Conservation (phyloP, 23 red algal genomes). For the Cyanidium caldarium region DNA sequence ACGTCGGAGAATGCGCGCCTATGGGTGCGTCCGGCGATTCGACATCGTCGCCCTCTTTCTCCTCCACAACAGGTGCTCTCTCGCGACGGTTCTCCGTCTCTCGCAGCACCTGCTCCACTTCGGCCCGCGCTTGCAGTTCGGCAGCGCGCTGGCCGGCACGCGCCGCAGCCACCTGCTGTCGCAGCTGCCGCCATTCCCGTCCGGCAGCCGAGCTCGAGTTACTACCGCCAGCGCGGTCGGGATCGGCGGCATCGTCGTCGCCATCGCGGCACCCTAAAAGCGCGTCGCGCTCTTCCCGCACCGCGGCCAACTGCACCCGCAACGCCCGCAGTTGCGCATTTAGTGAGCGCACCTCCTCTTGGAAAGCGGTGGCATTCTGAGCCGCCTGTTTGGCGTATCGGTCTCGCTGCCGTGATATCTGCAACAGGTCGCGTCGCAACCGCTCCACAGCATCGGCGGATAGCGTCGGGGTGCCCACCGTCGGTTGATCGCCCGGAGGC, state of each 20-base stretch:
- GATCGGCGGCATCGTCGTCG: too few species aligned
- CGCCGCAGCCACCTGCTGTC: too few species aligned
- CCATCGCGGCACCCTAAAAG: too few species aligned
- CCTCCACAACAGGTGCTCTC: too few species aligned
- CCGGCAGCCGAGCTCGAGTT: too few species aligned
- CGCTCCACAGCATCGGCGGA: too few species aligned
- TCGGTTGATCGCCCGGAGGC: too few species aligned
- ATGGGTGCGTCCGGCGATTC: not conserved
- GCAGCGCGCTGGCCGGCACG: not conserved
- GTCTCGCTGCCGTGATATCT: not conserved
- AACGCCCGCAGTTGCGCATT: not conserved
- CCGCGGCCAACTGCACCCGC: slow-evolving; percentile 2
- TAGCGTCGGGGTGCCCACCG: too few species aligned
- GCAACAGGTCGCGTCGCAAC: too few species aligned
- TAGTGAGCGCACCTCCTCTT: not conserved
- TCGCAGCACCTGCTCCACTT: not conserved
- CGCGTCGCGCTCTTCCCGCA: not conserved
- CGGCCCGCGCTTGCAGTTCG: not conserved
- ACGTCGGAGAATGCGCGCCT: too few species aligned
- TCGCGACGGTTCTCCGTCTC: not conserved
- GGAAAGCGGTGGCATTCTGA: not conserved
- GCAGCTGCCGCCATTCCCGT: too few species aligned
- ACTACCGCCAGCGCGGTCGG: too few species aligned
- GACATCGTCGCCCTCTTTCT: not conserved
- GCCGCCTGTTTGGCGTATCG: not conserved